Evolutionary conservation across 768 basidiomycete species (phyloP).

Genomic region (Kwoniella mangroviensis): DNA sequence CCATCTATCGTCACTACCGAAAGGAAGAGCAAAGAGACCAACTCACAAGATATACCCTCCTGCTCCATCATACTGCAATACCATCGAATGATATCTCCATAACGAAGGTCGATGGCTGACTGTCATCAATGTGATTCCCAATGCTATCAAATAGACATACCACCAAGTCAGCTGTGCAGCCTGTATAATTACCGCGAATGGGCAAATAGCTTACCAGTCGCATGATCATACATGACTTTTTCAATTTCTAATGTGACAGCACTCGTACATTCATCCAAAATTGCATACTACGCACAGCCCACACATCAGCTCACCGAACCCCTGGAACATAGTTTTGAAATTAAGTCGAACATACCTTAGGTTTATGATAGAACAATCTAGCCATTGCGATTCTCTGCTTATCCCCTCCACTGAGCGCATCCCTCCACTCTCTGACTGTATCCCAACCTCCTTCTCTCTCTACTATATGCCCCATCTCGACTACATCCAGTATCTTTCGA

Average conservation of each 20-base stretch:
- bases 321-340: no score
- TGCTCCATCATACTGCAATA: conserved; percentile 89
- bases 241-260: conserved; percentile 92
- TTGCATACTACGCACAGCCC: conserved; percentile 72
- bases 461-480: conserved; percentile 84
- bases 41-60: conserved; percentile 94
- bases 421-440: conserved; percentile 85
- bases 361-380: conserved; percentile 89
- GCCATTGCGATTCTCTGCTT: conserved; percentile 98
- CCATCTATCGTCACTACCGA: neutral
- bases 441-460: conserved; percentile 98
- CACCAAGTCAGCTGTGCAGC: conserved; percentile 2
- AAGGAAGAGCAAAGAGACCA: neutral
- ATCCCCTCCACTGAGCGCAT: conserved; percentile 89
- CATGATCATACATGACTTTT: conserved; percentile 92
- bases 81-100: conserved; percentile 78
- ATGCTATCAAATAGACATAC: conserved; percentile 47
- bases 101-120: conserved; percentile 93
- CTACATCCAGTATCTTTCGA: conserved; percentile 70
- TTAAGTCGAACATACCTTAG: conserved; percentile 71
- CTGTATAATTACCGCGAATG: neutral
- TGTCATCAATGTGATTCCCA: conserved; percentile 90
- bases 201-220: conserved; percentile 61
- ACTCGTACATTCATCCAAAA: conserved; percentile 94
- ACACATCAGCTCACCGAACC: conserved; percentile 12